Base-by-base conservation (phyloP, 2,329 filamentous ascomycete genomes). In the Phialophora expanda region DNA sequence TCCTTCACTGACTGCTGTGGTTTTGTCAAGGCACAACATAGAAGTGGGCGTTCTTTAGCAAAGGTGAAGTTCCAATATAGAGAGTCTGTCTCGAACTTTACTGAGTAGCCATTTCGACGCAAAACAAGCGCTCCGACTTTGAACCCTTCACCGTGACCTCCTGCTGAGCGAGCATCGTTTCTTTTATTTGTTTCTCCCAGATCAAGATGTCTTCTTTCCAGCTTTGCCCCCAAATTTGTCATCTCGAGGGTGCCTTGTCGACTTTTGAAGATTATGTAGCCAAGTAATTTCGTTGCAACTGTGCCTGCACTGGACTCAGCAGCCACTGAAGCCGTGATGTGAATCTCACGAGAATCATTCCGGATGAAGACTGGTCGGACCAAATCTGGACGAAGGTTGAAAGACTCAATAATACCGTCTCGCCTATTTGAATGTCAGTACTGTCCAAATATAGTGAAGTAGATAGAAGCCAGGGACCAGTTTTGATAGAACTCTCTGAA, bases 41-140 rank as follows among this genome's bases (percentile, higher is more conserved):
- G 17, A 44, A 44, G 38, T 3, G 38, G 14, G 38, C 17, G 14
- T 2, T 44, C 38, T 44, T n/a, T 44, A 0, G 38, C 38, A 5
- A 44, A 44, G 17, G 14, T 20, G 22, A 76, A 70, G 1, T 56
- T 71, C 72, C 70, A 75, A 48, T 69, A 66, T 38, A 44, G 73
- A 4, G 62, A 67, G 8, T 66, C 65, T 22, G 69, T 51, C 56
- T 69, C 66, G 44, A 71, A 71, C 11, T 44, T 67, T 3, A 73
- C 66, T 2, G 56, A 59, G 44, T 74, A 67, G 4, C 66, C 65
- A 26, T 69, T 50, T 0, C 73, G 67, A n/a, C 69, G 57, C 71
- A 76, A 72, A 0, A 74, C 65, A 0, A 75, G 62, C 2, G 74
- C 68, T 14, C 69, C 74, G 24, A 74, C 30, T 56, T 76, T 76